Evolutionary conservation across 2,329 filamentous ascomycete species (phyloP).

Genomic region (Penicillium fuscoglaucum): DNA sequence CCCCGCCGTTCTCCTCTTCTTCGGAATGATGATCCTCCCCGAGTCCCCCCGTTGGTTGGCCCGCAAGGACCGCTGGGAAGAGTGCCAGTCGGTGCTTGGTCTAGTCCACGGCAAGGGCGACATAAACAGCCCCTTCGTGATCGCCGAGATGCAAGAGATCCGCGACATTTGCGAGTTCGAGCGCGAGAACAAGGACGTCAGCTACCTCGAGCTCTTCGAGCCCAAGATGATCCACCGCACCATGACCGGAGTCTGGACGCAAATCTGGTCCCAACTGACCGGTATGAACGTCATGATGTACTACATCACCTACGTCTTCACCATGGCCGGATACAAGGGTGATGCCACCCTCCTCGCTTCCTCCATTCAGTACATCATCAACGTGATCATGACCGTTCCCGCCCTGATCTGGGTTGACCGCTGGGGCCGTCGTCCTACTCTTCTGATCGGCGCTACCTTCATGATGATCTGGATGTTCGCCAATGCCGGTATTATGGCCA

Average conservation of each 20-base stretch:
- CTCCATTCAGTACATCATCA: conserved; percentile 75
- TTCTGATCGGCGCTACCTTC: conserved; percentile 64
- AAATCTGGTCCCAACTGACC: conserved; percentile 74
- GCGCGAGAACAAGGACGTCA: conserved; percentile 65
- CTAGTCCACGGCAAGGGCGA: conserved; percentile 67
- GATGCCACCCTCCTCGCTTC: conserved; percentile 64
- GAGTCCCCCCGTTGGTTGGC: conserved; percentile 66
- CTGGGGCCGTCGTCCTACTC: conserved; percentile 70
- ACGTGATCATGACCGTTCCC: conserved; percentile 75
- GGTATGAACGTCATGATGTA: conserved; percentile 79
- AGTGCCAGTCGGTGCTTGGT: conserved; percentile 50
- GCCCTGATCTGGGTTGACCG: conserved; percentile 73
- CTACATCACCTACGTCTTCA: conserved; percentile 69
- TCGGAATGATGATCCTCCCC: conserved; percentile 55
- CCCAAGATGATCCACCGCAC: conserved; percentile 74
- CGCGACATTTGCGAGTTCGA: conserved; percentile 73
- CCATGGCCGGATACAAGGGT: conserved; percentile 66
- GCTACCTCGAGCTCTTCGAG: conserved; percentile 70
- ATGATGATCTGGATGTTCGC: conserved; percentile 56
- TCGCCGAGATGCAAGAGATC: conserved; percentile 69
- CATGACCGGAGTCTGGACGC: conserved; percentile 68
- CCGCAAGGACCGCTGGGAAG: conserved; percentile 61
- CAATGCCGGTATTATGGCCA: conserved; percentile 45
- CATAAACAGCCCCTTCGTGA: conserved; percentile 63
- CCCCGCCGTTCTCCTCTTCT: conserved; percentile 58